These are phyloP conservation scores for Hyparrhenia diplandra DNA, from an alignment of 176 grass and related monocot genomes.

Conservation along the genomic window DNA sequence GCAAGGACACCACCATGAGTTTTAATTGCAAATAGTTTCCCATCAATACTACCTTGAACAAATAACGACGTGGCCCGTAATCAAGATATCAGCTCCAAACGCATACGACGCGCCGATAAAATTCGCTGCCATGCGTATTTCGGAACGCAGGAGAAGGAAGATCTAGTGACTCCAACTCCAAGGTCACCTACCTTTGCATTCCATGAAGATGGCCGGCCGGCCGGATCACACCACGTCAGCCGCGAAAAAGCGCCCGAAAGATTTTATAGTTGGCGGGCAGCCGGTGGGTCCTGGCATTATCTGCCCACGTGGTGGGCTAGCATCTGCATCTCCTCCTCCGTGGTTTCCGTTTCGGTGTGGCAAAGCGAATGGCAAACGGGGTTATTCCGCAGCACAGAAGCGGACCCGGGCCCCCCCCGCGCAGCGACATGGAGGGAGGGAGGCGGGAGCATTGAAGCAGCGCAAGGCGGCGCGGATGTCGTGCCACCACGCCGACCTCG, in stretches of 20 bases:
- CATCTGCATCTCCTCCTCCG: not conserved
- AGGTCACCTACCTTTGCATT: too few relatives aligned
- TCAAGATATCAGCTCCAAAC: not conserved
- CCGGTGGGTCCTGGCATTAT: not conserved
- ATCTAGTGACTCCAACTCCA: not conserved
- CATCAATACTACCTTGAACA: not conserved
- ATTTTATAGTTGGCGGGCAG: slow-evolving; percentile 5
- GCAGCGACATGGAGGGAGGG: not conserved
- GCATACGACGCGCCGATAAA: not conserved
- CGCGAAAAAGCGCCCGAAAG: not conserved
- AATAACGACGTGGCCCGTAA: not conserved
- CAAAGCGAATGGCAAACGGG: not conserved
- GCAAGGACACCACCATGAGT: not conserved
- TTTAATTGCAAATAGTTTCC: not conserved
- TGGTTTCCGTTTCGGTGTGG: not conserved
- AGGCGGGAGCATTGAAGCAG: not conserved
- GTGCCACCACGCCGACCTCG: not conserved
- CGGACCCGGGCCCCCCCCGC: not conserved
- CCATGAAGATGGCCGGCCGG: not conserved
- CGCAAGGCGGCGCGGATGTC: not conserved
- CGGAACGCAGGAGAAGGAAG: not conserved
- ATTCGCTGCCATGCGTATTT: not conserved
- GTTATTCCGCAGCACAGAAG: too few relatives aligned
- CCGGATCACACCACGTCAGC: slow-evolving; percentile 9
- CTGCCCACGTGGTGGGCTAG: slow-evolving; percentile 33